Conservation (phyloP, 208 protist genomes). For the Leishmania lainsoni region DNA sequence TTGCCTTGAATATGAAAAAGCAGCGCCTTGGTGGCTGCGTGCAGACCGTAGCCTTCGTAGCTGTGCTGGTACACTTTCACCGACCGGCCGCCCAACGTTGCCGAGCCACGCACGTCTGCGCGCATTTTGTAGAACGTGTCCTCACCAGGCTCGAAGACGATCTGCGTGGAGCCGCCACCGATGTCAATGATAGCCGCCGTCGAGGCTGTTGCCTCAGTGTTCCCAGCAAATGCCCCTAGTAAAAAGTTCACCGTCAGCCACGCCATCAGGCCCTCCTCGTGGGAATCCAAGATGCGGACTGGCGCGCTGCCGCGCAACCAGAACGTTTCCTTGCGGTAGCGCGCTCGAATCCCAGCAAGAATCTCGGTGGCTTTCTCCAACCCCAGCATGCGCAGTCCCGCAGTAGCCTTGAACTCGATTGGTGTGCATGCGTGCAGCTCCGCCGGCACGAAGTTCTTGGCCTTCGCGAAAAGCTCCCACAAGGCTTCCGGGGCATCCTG, state of each 20-base stretch:
- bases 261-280: slow-evolving; percentile 81
- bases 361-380: slow-evolving; percentile 34
- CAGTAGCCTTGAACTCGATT: slow-evolving; percentile 74
- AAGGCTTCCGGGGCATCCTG: slow-evolving; percentile 40
- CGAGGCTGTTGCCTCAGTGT: background rate
- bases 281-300: slow-evolving; percentile 75
- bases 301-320: slow-evolving; percentile 55
- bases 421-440: slow-evolving; percentile 49
- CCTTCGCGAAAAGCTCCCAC: slow-evolving; percentile 36
- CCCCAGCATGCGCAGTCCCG: slow-evolving; percentile 65
- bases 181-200: slow-evolving; percentile 57
- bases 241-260: slow-evolving; percentile 90
- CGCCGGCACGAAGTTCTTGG: slow-evolving; percentile 41
- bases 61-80: slow-evolving; percentile 78
- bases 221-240: slow-evolving; percentile 32
- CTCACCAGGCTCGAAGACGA: slow-evolving; percentile 63
- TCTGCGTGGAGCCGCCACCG: slow-evolving; percentile 68
- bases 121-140: slow-evolving; percentile 11
- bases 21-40: slow-evolving; percentile 51
- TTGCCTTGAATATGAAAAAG: slow-evolving; percentile 35
- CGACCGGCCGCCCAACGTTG: slow-evolving; percentile 24
- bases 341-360: slow-evolving; percentile 33
- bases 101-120: slow-evolving; percentile 22
- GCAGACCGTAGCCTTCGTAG: slow-evolving; percentile 81
- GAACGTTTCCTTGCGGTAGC: slow-evolving; percentile 35